Conservation (phyloP, 2,329 filamentous ascomycete genomes). For the Penicillium griseofulvum region DNA sequence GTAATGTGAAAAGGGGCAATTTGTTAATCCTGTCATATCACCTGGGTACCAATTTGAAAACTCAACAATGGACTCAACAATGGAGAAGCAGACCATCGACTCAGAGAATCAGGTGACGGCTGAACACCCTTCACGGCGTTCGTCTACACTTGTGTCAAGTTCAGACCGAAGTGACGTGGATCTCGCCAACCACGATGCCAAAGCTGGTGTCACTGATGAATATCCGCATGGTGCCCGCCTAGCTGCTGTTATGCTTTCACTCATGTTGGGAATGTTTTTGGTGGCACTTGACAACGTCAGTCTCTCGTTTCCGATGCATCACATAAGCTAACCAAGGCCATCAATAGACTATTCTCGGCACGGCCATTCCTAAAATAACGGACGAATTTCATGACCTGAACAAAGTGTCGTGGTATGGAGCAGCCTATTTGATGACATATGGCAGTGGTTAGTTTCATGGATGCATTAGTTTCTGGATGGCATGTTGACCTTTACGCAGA, state of each 20-base stretch:
- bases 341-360: background rate
- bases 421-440: slow-evolving; percentile 37
- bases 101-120: background rate
- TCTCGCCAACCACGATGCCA: background rate
- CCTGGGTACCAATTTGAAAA: background rate
- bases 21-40: background rate
- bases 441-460: background rate
- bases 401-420: slow-evolving; percentile 38
- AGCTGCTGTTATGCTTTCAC: background rate
- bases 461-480: background rate
- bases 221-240: background rate
- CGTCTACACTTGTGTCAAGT: background rate
- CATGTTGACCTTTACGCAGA: background rate
- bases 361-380: slow-evolving; percentile 28
- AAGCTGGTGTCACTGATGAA: background rate
- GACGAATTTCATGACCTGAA: slow-evolving; percentile 29
- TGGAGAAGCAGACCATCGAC: background rate
- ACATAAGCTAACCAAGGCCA: background rate
- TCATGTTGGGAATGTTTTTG: background rate
- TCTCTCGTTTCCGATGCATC: background rate
- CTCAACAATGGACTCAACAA: background rate
- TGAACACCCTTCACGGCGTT: background rate
- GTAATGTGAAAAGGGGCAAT: background rate
- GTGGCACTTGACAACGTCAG: background rate
- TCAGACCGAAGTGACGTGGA: background rate